Evolutionary conservation across 2,329 filamentous ascomycete genomes (phyloP).

Genomic region (Blastomyces silverae): DNA sequence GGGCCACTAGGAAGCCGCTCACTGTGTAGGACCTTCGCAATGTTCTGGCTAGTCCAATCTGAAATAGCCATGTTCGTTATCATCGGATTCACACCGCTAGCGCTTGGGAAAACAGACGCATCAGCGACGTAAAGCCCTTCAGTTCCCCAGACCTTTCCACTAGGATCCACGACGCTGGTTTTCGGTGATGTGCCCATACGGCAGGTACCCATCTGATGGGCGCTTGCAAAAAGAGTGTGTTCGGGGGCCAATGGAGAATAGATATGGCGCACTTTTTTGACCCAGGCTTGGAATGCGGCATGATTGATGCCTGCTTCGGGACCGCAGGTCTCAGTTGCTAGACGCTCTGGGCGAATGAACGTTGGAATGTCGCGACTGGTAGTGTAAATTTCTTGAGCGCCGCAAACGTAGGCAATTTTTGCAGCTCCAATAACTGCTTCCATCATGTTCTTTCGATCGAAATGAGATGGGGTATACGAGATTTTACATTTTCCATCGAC

Average conservation of each 20-base stretch:
- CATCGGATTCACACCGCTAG: conserved; percentile 49
- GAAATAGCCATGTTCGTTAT: conserved; percentile 47
- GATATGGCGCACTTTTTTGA: conserved; percentile 42
- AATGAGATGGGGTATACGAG: conserved; percentile 62
- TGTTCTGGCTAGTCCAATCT: conserved; percentile 41
- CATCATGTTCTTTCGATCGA: conserved; percentile 65
- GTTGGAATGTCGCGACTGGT: conserved; percentile 56
- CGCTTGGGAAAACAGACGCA: conserved; percentile 47
- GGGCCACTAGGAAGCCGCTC: conserved; percentile 27
- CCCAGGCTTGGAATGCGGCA: conserved; percentile 49
- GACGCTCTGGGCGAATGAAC: conserved; percentile 49
- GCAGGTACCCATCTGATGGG: conserved; percentile 49
- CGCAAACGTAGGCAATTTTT: conserved; percentile 70
- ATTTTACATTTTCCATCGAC: conserved; percentile 58
- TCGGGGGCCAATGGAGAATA: conserved; percentile 44
- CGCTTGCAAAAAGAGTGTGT: conserved; percentile 39
- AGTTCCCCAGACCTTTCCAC: conserved; percentile 44
- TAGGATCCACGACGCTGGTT: conserved; percentile 41
- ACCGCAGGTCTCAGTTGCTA: conserved; percentile 12
- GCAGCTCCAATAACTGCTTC: conserved; percentile 65
- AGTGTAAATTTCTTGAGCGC: conserved; percentile 72
- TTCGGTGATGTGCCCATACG: conserved; percentile 42
- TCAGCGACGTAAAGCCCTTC: conserved; percentile 45
- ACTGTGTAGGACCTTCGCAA: conserved; percentile 30
- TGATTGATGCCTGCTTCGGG: conserved; percentile 48